A percentile compares a stretch with the other conserved stretches of the same genome.
Conservation (phyloP, 179 eudicot species). For the Dionaea muscipula region DNA sequence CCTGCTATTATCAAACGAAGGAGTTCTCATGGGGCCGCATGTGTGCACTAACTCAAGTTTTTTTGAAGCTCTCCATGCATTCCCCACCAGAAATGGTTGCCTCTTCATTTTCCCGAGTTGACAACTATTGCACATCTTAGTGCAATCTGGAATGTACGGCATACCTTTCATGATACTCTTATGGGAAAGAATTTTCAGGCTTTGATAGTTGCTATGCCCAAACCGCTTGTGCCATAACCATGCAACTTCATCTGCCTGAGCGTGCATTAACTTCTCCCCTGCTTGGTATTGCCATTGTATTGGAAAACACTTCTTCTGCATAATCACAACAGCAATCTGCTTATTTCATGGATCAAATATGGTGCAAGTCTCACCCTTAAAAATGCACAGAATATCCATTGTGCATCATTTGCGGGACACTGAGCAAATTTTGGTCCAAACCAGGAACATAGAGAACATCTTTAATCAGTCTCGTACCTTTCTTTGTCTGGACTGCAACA, state of each 20-base stretch:
- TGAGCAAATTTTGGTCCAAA: constrained; percentile 8
- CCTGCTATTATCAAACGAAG: background rate
- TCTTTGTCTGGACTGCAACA: constrained; percentile 4
- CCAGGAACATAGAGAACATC: constrained; percentile 3
- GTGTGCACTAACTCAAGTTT: constrained; percentile 9
- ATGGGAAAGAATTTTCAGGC: background rate
- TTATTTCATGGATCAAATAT: background rate
- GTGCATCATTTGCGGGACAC: constrained; percentile 7
- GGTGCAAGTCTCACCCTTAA: background rate
- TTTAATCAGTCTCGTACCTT: constrained; percentile 2
- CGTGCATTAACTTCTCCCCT: background rate
- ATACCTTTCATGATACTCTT: constrained; percentile 7
- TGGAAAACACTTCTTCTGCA: constrained; percentile 6
- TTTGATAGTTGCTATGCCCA: constrained; percentile 1
- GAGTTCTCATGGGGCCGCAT: constrained; percentile 8
- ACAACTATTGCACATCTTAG: constrained; percentile 5
- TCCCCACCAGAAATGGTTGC: background rate
- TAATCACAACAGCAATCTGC: background rate
- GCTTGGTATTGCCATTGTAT: background rate
- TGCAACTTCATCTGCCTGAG: background rate
- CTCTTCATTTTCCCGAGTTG: background rate
- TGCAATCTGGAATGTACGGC: background rate
- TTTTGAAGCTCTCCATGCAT: constrained; percentile 6
- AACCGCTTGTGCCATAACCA: constrained; percentile 7
- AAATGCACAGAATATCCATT: constrained; percentile 6